phyloP scores from a whole-genome alignment of 2,329 filamentous ascomycete species.

The Calonectria henricotiae region DNA sequence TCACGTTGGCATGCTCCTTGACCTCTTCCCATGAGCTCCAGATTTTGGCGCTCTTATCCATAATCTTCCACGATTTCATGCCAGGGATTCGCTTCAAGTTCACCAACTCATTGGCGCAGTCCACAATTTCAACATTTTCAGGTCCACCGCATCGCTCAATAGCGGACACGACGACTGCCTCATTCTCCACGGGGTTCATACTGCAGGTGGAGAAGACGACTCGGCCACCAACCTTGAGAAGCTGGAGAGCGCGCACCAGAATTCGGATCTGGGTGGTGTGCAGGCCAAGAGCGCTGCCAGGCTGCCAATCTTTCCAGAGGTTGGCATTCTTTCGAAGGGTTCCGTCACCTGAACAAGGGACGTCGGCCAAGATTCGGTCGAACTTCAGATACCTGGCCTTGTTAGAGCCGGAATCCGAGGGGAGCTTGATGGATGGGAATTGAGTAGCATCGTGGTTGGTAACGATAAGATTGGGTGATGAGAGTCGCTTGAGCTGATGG shows the following conservation, averaged over 20 bases:
- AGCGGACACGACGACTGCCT: slow-evolving; percentile 90
- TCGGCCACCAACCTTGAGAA: slow-evolving; percentile 94
- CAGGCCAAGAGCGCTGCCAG: slow-evolving; percentile 88
- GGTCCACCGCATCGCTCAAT: slow-evolving; percentile 91
- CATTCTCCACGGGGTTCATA: slow-evolving; percentile 98
- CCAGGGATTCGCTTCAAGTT: slow-evolving; percentile 84
- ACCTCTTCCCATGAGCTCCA: slow-evolving; percentile 90
- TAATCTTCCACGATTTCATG: slow-evolving; percentile 88
- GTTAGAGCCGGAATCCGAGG: slow-evolving; percentile 69
- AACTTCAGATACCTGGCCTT: slow-evolving; percentile 90
- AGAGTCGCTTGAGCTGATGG: slow-evolving; percentile 97
- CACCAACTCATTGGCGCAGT: slow-evolving; percentile 85
- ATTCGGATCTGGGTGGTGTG: slow-evolving; percentile 92
- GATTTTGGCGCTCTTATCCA: slow-evolving; percentile 86
- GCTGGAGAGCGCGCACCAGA: slow-evolving; percentile 90
- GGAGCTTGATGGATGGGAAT: slow-evolving; percentile 93
- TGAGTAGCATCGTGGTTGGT: slow-evolving; percentile 98
- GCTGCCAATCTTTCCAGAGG: slow-evolving; percentile 96
- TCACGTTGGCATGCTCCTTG: slow-evolving; percentile 77
- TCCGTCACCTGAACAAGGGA: slow-evolving; percentile 96
- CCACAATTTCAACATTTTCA: slow-evolving; percentile 86
- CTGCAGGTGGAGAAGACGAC: slow-evolving; percentile 99
- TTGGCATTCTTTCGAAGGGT: slow-evolving; percentile 94
- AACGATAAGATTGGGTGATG: slow-evolving; percentile 95
- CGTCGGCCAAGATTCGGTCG: slow-evolving; percentile 95